Base-by-base conservation (phyloP, 2,329 filamentous ascomycete species). In the Fusarium sp. region DNA sequence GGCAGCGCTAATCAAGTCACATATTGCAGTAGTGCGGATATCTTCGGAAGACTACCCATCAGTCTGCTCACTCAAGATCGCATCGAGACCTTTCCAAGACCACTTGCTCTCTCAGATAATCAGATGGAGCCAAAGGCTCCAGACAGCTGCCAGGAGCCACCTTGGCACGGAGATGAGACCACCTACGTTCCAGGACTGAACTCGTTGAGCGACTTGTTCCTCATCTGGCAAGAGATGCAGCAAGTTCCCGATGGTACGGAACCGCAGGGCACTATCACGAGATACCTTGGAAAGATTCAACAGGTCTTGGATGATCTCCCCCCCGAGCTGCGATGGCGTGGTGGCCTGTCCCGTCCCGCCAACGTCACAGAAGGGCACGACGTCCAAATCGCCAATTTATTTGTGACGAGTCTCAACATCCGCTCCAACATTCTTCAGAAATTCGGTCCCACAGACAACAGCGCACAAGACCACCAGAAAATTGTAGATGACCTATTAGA, bases 341-440 rank as follows among this genome's bases (percentile, higher is more conserved):
- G 81, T 6, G 80, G 81, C 0, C 60, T 82, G 3, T 81, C 81
- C 0, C 77, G 80, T 3, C 78, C 78, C 1, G 48, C 73, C 1
- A 62, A 65, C 16, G 75, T 77, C 3, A 82, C 80, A 0, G 74
- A 79, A 16, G 80, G 81, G 7, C 82, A 83, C 48, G 79, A 82
- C 44, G 81, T 78, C 6, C 82, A 83, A 26, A 79, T 80, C 12
- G 82, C 78, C 14, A 82, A 83, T 61, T 65, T 83, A 9, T 80
- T 82, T 53, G 77, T 83, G 38, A 83, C 82, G 28, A 81, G 80
- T 50, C 75, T 83, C 12, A 78, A 81, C 28, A 77, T 83, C 3
- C 77, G 80, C 11, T 83, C 82, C 6, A 82, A 82, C 38, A 68
- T 83, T 11, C 71, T 83, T 12, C 80, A 82, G 31, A 80, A 78